These are phyloP conservation scores for Friedmanniomyces simplex DNA, from an alignment of 495 filamentous ascomycete species.

Conservation along the genomic window DNA sequence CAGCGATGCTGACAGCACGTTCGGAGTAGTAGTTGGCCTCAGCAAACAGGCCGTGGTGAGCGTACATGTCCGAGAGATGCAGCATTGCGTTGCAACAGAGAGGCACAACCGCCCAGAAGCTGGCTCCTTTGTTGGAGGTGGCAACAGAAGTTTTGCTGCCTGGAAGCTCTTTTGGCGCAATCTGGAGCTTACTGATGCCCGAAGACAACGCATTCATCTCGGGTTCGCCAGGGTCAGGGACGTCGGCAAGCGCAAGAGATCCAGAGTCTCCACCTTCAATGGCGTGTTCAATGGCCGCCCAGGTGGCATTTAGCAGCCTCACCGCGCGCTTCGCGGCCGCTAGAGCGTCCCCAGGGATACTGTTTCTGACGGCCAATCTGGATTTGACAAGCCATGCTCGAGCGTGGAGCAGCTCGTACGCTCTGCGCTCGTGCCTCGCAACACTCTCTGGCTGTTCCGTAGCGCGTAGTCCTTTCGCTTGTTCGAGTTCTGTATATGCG, in stretches of 20 bases:
- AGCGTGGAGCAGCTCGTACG: conserved; percentile 9
- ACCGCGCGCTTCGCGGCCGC: conserved; percentile 15
- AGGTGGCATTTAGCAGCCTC: conserved; percentile 15
- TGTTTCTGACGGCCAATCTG: background rate
- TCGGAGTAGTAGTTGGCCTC: conserved; percentile 87
- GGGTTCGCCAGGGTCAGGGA: background rate
- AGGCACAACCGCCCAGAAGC: conserved; percentile 71
- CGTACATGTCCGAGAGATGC: conserved; percentile 64
- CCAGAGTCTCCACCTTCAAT: no score
- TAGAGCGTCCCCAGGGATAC: conserved; percentile 5
- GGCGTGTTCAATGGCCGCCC: conserved; percentile 10
- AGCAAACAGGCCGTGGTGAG: conserved; percentile 73
- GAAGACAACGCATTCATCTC: background rate
- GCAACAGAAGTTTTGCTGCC: background rate
- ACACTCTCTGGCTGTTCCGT: background rate
- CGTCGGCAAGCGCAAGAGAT: background rate
- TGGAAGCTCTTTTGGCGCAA: background rate
- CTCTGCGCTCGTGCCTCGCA: background rate
- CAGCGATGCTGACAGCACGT: conserved; percentile 69
- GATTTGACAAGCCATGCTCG: conserved; percentile 13
- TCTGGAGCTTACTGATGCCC: conserved; percentile 19
- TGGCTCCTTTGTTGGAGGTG: conserved; percentile 42
- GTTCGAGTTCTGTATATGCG: background rate
- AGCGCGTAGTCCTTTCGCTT: background rate
- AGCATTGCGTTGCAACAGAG: conserved; percentile 57